Conservation (phyloP, 2,329 filamentous ascomycete genomes). For the Cladosporium cucumerinum region DNA sequence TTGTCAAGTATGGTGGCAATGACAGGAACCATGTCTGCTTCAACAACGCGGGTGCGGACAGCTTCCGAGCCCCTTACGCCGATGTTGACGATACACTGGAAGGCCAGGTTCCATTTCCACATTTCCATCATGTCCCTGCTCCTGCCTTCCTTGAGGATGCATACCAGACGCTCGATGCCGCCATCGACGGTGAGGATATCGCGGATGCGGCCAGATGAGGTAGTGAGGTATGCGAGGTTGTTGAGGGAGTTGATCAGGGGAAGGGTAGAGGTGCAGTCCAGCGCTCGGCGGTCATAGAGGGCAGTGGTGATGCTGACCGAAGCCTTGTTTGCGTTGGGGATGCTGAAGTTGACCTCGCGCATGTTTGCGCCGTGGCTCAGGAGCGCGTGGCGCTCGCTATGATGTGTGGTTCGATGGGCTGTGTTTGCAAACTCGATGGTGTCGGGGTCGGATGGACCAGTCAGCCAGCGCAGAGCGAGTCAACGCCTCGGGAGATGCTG, state of each 20-base stretch:
- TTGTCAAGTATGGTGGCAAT: constrained; percentile 98
- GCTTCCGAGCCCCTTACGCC: constrained; percentile 92
- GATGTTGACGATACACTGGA: constrained; percentile 98
- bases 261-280: constrained; percentile 96
- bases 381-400: constrained; percentile 12
- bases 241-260: constrained; percentile 98
- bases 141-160: constrained; percentile 94
- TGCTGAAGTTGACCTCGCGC: constrained; percentile 99
- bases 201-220: constrained; percentile 92
- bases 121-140: constrained; percentile 99
- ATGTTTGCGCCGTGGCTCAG: constrained; percentile 58
- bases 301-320: constrained; percentile 98
- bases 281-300: constrained; percentile 91
- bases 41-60: constrained; percentile 90
- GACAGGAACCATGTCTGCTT: constrained; percentile 98
- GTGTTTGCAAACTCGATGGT: constrained; percentile 9
- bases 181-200: constrained; percentile 99
- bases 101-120: constrained; percentile 99
- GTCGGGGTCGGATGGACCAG: neutral
- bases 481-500: neutral
- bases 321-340: constrained; percentile 98
- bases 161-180: constrained; percentile 92
- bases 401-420: constrained; percentile 5
- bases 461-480: constrained; percentile 10
- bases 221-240: constrained; percentile 96